phyloP scores from a whole-genome alignment of 2,329 filamentous ascomycete genomes.

The Colletotrichum noveboracense region DNA sequence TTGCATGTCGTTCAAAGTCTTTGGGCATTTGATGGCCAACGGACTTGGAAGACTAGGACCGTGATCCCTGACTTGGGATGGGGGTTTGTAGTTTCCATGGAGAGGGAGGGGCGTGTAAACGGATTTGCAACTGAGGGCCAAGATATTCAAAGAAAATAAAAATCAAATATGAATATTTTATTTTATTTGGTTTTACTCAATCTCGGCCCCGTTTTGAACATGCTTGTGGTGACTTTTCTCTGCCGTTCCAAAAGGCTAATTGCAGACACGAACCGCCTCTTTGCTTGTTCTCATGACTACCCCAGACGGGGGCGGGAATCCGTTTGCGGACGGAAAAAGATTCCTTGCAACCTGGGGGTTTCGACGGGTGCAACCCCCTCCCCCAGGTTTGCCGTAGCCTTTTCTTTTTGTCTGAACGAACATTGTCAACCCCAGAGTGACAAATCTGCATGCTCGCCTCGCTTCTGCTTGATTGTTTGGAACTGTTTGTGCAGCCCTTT shows the following conservation, averaged over 20 bases:
- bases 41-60: neutral
- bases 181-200: neutral
- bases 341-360: neutral
- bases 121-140: neutral
- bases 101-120: neutral
- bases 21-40: neutral
- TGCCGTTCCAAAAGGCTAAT: neutral
- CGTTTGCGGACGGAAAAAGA: slow-evolving; percentile 14
- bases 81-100: neutral
- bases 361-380: neutral
- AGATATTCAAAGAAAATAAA: neutral
- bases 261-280: neutral
- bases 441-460: neutral
- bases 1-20: neutral
- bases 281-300: slow-evolving; percentile 14
- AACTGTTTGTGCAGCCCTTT: neutral
- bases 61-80: slow-evolving; percentile 6
- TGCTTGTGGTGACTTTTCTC: neutral
- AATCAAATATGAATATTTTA: neutral
- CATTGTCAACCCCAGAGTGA: neutral
- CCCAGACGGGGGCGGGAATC: neutral
- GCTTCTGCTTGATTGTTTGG: neutral
- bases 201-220: neutral
- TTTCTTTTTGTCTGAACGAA: neutral
- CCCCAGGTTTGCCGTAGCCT: neutral